Percentiles rank a stretch among this genome's conserved stretches.
Evolutionary conservation across 2,329 filamentous ascomycete species (phyloP).

Genomic region (Pseudonectria foliicola): DNA sequence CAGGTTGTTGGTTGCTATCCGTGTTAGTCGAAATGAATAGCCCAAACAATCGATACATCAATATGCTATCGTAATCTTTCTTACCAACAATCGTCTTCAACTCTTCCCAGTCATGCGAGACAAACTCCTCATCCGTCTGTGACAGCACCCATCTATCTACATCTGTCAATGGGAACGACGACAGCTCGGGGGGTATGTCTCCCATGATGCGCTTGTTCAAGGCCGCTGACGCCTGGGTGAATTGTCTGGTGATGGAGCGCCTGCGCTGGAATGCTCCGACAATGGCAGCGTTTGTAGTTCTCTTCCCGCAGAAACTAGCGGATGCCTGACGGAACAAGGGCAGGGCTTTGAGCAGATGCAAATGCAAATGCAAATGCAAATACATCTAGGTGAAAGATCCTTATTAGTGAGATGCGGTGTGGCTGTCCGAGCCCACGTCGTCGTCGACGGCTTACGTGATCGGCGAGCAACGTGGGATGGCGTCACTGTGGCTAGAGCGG

Average conservation of each 20-base stretch:
- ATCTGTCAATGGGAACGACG: constrained; percentile 53
- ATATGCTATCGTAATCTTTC: constrained; percentile 22
- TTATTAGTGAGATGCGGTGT: too few species aligned
- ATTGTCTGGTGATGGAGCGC: not conserved
- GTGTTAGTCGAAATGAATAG: constrained; percentile 9
- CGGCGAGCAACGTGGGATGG: too few species aligned
- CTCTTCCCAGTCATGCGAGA: constrained; percentile 65
- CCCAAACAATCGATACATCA: constrained; percentile 1
- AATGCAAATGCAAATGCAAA: too few species aligned
- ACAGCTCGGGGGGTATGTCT: constrained; percentile 31
- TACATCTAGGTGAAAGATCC: too few species aligned
- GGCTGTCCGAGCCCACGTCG: too few species aligned
- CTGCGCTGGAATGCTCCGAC: too few species aligned
- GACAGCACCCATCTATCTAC: constrained; percentile 52
- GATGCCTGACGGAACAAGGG: too few species aligned
- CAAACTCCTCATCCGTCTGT: constrained; percentile 63
- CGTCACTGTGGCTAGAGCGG: too few species aligned
- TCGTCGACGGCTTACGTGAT: too few species aligned
- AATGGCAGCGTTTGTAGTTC: too few species aligned
- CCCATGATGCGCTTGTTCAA: constrained; percentile 29
- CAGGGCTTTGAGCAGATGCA: too few species aligned
- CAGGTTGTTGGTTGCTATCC: constrained; percentile 51
- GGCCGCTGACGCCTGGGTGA: not conserved
- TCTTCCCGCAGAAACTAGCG: too few species aligned
- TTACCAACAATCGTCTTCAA: constrained; percentile 60